Evolutionary conservation across 371 early-diverging fungal genomes (phyloP), one percentile per base, ranked within the genome.

Genomic region (Coemansia sp.): DNA sequence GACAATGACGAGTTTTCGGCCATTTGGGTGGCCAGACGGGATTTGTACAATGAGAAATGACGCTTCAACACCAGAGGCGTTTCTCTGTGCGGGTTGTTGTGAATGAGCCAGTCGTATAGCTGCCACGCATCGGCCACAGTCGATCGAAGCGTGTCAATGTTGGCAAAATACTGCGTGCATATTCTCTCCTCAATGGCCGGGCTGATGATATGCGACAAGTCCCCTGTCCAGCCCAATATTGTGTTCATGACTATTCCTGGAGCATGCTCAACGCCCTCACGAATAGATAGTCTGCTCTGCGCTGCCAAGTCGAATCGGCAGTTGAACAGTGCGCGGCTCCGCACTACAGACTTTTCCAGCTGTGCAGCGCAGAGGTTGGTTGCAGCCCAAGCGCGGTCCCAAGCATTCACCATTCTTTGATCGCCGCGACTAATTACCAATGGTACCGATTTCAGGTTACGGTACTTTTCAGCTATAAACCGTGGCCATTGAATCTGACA

Each of bases 401-500:
- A 68, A 6, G 50, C 50, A 11, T 18, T 52, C 5, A 51, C 40
- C 30, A 1, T 55, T 2, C 44, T 42, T 16, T 51, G 52, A 2
- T 14, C 14, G 20, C 44, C 21, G 6, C 20, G 55, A 6, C 20
- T 14, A 5, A 18, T 8, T 8, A 55, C 20, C 40, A 53, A 23
- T 14, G 51, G 21, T 2, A 57, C 54, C 18, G 69, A 63, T 6
- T 50, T 42, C 20, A 47, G 50, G 2, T 16, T 11, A 3, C 40
- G 37, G 54, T 71, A 75, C 18, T 64, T 67, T 9, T 65, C 16
- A 11, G 68, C 65, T 23, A 75, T 68, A 26, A 39, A 42, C 14
- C 62, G 72, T 6, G 77, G 77, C 65, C 72, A 72, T 37, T 68
- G 77, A 5, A 65, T 58, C 44, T 75, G 77, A 42, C 53, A 37